Evolutionary conservation across 495 filamentous ascomycete genomes (phyloP).

Genomic region (Xylaria flabelliformis): DNA sequence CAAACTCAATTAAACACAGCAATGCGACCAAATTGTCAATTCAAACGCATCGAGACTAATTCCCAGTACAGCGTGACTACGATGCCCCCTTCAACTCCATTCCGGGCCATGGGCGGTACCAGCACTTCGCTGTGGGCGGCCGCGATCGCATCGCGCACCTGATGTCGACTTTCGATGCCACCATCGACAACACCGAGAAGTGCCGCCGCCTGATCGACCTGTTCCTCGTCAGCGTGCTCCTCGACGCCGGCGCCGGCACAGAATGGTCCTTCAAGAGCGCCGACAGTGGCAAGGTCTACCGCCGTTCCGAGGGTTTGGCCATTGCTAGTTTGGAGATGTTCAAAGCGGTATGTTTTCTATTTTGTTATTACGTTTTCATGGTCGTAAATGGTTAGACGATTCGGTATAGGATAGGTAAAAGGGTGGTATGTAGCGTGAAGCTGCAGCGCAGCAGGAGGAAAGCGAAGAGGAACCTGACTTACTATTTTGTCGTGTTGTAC

Average conservation of each 20-base stretch:
- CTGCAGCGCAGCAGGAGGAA: background rate
- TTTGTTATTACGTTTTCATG: background rate
- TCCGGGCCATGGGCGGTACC: conserved; percentile 85
- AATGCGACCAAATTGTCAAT: background rate
- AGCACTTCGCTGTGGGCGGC: conserved; percentile 89
- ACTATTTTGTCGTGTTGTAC: background rate
- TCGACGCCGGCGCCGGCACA: conserved; percentile 87
- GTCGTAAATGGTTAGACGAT: background rate
- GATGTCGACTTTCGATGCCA: conserved; percentile 67
- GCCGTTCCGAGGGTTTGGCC: conserved; percentile 89
- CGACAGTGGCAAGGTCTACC: conserved; percentile 84
- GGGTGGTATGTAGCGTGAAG: background rate
- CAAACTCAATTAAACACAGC: background rate
- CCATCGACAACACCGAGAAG: conserved; percentile 72
- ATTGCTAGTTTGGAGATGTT: conserved; percentile 98
- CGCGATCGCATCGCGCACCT: conserved; percentile 75
- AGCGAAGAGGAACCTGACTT: background rate
- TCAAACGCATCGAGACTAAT: conserved; percentile 20
- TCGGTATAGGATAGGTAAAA: background rate
- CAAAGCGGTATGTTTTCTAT: conserved; percentile 60
- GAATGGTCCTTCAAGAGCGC: conserved; percentile 88
- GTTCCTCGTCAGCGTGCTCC: conserved; percentile 87
- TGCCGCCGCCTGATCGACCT: conserved; percentile 81
- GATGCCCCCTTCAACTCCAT: conserved; percentile 85
- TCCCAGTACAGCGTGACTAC: conserved; percentile 73